Evolutionary conservation across 176 grass and related monocot genomes (phyloP).

Genomic region (Paspalum notatum): DNA sequence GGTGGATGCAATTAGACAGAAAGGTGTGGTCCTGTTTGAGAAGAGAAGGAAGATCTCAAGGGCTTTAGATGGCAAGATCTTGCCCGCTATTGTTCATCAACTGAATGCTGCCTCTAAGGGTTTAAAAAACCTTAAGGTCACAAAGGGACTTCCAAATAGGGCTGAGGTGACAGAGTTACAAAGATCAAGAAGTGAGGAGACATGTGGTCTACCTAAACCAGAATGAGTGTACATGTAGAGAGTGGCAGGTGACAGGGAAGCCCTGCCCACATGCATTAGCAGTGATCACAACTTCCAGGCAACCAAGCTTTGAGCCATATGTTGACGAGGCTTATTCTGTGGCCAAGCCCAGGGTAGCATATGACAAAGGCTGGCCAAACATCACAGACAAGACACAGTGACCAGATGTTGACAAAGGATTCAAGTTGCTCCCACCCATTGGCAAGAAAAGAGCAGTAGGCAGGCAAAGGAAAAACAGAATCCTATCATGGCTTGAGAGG

Average conservation of each 20-base stretch:
- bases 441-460: neutral
- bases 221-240: neutral
- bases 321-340: neutral
- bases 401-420: neutral
- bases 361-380: neutral
- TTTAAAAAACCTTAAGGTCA: no score
- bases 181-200: no score
- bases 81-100: no score
- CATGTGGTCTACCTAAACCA: no score
- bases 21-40: no score
- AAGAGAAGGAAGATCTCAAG: no score
- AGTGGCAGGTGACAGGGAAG: neutral
- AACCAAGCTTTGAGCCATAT: neutral
- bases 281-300: neutral
- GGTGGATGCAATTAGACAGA: neutral
- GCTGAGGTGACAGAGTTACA: no score
- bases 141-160: no score
- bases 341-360: neutral
- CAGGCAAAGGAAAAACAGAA: neutral
- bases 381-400: neutral
- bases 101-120: no score
- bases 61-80: no score
- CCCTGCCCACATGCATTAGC: neutral
- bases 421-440: neutral
- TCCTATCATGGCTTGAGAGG: neutral